Base-by-base conservation (phyloP, 192 early-diverging fungal species). In the Umbelopsis sp. region DNA sequence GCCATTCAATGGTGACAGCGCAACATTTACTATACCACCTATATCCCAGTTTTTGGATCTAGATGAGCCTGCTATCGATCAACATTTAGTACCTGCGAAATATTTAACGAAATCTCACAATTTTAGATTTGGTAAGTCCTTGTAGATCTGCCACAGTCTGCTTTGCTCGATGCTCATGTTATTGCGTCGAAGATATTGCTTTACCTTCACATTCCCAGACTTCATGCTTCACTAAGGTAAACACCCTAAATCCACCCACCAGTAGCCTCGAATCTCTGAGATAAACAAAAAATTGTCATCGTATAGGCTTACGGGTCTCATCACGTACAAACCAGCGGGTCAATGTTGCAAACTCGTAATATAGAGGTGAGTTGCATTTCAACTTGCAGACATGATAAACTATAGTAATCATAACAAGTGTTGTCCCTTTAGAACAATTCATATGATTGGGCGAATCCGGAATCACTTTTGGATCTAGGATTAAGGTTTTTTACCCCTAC, bases 221-320 rank as follows among this genome's bases (percentile, higher is more conserved):
- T 3, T 88, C 88, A 53, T 91, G 91, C 77, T 91, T 92, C 70
- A 93, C 92, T 30, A 93, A 91, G 71, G 87, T 79, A 61, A 49
- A 82, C 47, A 11, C 15, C 53, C 50, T 0, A 15, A 37, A 2
- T 46, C 30, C 15, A 45, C 5, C 72, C 71, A 79, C 46, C 22
- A 30, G 20, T 61, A 15, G 48, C 12, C 13, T 49, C 21, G 25
- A 9, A 45, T 21, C 21, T 48, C 7, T 33, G 8, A 41, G 37
- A 41, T 50, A n/a, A 21, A 25, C 18, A 2, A 66, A 66, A 49
- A 9, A 6, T 61, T 64, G 46, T 50, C 64, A 83, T 92, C 65
- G 90, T 89, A n/a, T 86, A 96, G 82, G 86, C 89, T 10, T 97
- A 96, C 69, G 94, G 94, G 20, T 88, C 88, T 11, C 89, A 88